These are phyloP conservation scores for Mycena polygramma DNA, from an alignment of 768 basidiomycete genomes.

Conservation along the genomic window DNA sequence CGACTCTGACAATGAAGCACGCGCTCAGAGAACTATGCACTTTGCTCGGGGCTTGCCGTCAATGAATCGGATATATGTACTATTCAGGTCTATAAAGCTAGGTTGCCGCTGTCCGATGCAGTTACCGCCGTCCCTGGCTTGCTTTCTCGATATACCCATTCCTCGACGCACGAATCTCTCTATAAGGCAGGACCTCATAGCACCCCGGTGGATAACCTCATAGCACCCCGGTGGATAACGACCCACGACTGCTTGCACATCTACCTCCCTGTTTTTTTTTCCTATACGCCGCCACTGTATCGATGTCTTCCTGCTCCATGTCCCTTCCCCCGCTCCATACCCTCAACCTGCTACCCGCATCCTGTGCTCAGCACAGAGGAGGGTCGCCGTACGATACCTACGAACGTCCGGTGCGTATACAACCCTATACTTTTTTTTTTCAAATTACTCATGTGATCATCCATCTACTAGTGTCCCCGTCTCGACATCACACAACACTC, in stretches of 20 bases:
- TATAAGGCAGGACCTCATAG: conserved; percentile 33
- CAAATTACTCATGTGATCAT: conserved; percentile 30
- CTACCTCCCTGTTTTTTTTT: background rate
- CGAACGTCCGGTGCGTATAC: conserved; percentile 30
- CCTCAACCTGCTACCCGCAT: conserved; percentile 54
- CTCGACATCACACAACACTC: conserved; percentile 37
- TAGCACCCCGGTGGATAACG: conserved; percentile 35
- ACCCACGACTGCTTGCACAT: conserved; percentile 4
- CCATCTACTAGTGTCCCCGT: conserved; percentile 37
- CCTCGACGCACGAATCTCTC: conserved; percentile 15
- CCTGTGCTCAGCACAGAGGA: background rate
- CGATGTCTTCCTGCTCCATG: conserved; percentile 32
- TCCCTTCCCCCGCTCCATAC: conserved; percentile 64
- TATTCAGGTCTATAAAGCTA: conserved; percentile 35
- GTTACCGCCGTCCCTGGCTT: conserved; percentile 28
- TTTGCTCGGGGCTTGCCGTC: conserved; percentile 10
- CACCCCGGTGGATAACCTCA: conserved; percentile 23
- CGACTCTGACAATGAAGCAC: conserved; percentile 20
- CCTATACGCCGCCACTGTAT: conserved; percentile 6
- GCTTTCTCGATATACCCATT: conserved; percentile 32
- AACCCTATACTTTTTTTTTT: background rate
- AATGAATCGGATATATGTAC: conserved; percentile 26
- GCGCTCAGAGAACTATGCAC: conserved; percentile 19
- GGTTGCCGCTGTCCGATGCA: conserved; percentile 1
- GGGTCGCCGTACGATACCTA: conserved; percentile 37